A percentile compares a stretch with the other conserved stretches of the same genome.
phyloP scores from a whole-genome alignment of 2,329 filamentous ascomycete genomes.

The Calonectria fujianensis region DNA sequence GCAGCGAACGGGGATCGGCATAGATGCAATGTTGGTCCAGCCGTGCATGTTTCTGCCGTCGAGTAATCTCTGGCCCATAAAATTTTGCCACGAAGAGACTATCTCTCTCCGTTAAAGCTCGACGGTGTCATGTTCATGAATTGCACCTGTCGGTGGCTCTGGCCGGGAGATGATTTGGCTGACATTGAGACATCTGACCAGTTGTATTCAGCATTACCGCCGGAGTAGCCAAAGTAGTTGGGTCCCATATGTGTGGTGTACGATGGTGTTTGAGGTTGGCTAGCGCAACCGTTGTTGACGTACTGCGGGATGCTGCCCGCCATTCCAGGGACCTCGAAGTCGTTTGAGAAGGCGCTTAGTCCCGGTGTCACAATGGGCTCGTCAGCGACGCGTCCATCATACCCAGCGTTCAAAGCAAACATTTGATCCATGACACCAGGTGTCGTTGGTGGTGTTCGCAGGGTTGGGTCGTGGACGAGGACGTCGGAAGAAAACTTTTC shows the following conservation, averaged over 20 bases:
- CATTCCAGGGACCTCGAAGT: conserved; percentile 66
- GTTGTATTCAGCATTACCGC: conserved; percentile 68
- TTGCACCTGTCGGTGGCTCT: conserved; percentile 56
- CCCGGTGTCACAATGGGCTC: conserved; percentile 70
- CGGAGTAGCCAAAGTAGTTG: conserved; percentile 62
- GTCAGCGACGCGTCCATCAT: conserved; percentile 65
- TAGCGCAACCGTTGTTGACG: conserved; percentile 62
- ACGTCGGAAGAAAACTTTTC: conserved; percentile 57
- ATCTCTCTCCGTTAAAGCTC: conserved; percentile 54
- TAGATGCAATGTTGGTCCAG: conserved; percentile 39
- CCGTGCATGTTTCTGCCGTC: conserved; percentile 21
- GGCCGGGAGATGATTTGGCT: conserved; percentile 58
- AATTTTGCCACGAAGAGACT: not conserved
- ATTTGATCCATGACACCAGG: conserved; percentile 68
- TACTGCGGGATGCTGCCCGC: conserved; percentile 67
- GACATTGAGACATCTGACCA: conserved; percentile 68
- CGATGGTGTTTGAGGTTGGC: conserved; percentile 70
- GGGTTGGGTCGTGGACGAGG: conserved; percentile 64
- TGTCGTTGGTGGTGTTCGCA: conserved; percentile 73
- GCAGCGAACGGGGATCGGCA: conserved; percentile 38
- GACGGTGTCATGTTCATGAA: conserved; percentile 62
- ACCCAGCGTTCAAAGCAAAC: conserved; percentile 63
- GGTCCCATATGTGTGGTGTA: conserved; percentile 66
- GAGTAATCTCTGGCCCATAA: not conserved
- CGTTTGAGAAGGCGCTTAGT: conserved; percentile 66